Evolutionary conservation across 768 basidiomycete genomes (phyloP).

Genomic region (Boletus reticulatus): DNA sequence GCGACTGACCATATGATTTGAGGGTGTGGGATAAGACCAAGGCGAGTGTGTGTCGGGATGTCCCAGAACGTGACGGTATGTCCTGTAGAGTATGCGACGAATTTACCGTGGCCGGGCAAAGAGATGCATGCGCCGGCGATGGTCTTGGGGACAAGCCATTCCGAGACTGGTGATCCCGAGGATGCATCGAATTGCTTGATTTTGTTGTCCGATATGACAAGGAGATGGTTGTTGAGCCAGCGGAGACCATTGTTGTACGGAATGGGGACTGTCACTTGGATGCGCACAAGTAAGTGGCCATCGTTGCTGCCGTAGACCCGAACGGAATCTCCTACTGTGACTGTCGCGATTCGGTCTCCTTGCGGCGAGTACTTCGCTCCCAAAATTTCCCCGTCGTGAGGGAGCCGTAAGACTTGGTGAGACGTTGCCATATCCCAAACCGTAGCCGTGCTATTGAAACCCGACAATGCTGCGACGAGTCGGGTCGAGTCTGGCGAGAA

Average conservation of each 20-base stretch:
- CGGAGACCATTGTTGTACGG: background rate
- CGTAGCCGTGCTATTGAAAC: too few species aligned
- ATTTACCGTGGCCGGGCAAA: background rate
- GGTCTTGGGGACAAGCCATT: background rate
- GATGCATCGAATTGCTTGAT: background rate
- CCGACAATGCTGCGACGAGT: background rate
- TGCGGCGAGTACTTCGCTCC: constrained; percentile 1
- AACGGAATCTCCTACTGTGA: background rate
- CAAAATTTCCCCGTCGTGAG: background rate
- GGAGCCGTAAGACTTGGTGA: background rate
- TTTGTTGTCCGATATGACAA: background rate
- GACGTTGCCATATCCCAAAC: background rate
- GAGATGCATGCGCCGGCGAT: fast-evolving
- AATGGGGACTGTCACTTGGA: background rate
- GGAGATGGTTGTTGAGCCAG: background rate
- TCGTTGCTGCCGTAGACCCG: background rate
- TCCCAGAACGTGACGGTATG: background rate
- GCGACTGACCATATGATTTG: background rate
- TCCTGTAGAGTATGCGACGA: background rate
- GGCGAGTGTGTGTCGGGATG: background rate
- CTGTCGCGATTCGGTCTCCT: background rate
- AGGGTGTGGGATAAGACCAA: background rate
- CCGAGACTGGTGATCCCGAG: background rate
- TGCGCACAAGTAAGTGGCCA: background rate
- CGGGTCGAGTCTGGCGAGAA: background rate